A percentile compares a stretch with the other conserved stretches of the same genome.
Evolutionary conservation across 768 basidiomycete genomes (phyloP).

Genomic region (Tulasnella sp.): DNA sequence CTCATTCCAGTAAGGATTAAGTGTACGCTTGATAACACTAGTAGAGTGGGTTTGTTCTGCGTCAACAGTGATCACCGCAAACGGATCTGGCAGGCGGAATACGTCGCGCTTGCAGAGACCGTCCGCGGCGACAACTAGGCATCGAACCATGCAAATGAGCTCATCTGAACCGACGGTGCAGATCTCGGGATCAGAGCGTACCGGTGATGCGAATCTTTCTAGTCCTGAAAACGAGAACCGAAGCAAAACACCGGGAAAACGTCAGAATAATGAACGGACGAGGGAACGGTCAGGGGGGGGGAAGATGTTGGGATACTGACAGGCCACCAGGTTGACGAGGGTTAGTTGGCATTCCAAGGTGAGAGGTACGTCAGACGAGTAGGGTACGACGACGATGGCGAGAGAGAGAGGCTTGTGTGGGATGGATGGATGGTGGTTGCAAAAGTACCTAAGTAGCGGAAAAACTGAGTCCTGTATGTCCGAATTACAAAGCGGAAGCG

Average conservation of each 20-base stretch:
- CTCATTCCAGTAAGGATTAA: conserved; percentile 97
- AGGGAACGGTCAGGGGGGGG: background rate
- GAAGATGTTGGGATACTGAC: background rate
- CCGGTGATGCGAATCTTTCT: conserved; percentile 18
- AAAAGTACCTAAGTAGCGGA: background rate
- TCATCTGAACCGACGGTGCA: background rate
- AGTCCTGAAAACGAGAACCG: conserved; percentile 1
- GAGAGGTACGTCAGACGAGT: background rate
- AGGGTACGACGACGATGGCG: background rate
- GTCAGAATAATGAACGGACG: background rate
- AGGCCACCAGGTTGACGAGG: conserved; percentile 10
- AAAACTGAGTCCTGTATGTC: background rate
- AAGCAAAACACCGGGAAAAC: background rate
- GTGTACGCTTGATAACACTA: conserved; percentile 89
- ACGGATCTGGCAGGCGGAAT: conserved; percentile 92
- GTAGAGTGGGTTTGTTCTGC: conserved; percentile 96
- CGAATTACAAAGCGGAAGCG: background rate
- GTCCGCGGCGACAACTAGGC: conserved; percentile 89
- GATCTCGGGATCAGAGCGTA: background rate
- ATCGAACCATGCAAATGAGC: background rate
- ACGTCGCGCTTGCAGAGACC: conserved; percentile 90
- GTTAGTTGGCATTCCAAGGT: conserved; percentile 10
- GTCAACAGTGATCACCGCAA: conserved; percentile 96
- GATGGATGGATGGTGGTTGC: background rate
- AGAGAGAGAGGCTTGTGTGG: background rate